These are phyloP conservation scores for Cyberlindnera xishuangbannaensis DNA, from an alignment of 805 yeast species.

Conservation along the genomic window DNA sequence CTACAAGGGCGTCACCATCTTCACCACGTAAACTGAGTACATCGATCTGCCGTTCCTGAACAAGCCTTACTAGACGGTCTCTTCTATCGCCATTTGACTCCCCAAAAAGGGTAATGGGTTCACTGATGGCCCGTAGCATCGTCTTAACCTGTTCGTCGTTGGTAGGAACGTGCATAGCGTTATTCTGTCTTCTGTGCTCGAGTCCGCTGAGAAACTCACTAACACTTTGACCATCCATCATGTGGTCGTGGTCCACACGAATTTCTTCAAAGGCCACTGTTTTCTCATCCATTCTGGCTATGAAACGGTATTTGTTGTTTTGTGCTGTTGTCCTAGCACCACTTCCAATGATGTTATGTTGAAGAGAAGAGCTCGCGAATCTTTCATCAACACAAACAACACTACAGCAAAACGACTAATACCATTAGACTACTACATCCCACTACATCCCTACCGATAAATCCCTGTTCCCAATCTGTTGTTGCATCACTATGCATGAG, in stretches of 20 bases:
- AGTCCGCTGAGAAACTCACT: constrained; percentile 23
- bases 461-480: no score
- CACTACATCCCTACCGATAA: no score
- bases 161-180: constrained; percentile 46
- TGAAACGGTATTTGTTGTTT: not conserved
- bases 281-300: no score
- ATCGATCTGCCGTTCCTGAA: constrained; percentile 30
- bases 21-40: constrained; percentile 8
- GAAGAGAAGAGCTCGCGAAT: not conserved
- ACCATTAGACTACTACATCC: no score
- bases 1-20: constrained; percentile 15
- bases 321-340: not conserved
- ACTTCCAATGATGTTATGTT: no score
- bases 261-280: constrained; percentile 21
- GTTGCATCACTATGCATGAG: no score
- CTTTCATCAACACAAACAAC: not conserved
- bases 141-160: constrained; percentile 56
- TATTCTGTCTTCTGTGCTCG: constrained; percentile 25
- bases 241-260: constrained; percentile 21
- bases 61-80: constrained; percentile 44
- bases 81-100: constrained; percentile 62
- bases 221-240: constrained; percentile 22
- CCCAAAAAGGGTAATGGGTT: constrained; percentile 51
- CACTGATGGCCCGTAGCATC: constrained; percentile 42
- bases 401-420: not conserved